Conservation (phyloP, 345 rosid species). For the Citrus reticulata region DNA sequence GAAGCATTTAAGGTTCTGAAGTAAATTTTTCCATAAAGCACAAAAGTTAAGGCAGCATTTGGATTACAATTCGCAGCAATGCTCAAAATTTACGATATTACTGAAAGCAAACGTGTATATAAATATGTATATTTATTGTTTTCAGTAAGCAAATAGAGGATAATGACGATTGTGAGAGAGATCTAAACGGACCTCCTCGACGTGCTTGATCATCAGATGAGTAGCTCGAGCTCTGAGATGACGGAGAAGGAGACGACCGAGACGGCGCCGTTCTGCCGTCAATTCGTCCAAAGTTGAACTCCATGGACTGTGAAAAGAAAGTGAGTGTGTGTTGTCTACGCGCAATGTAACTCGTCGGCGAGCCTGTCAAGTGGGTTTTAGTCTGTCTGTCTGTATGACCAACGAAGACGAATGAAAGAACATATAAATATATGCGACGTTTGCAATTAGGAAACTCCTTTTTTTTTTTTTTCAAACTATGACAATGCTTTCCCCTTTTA, state of each 20-base stretch:
- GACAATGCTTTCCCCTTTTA: no score
- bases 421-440: neutral
- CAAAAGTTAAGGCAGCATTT: neutral
- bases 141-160: conserved; percentile 8
- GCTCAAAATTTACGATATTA: neutral
- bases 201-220: conserved; percentile 19
- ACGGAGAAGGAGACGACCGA: conserved; percentile 1
- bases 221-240: conserved; percentile 10
- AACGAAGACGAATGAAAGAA: no score
- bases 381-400: no score
- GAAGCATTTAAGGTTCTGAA: neutral
- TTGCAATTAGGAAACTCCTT: neutral
- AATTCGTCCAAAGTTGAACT: conserved; percentile 38
- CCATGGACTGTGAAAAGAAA: conserved; percentile 18
- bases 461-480: no score
- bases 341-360: no score
- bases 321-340: neutral
- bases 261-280: conserved; percentile 19
- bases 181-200: conserved; percentile 20
- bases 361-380: neutral
- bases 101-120: neutral
- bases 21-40: no score
- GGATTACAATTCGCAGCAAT: neutral
- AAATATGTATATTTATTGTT: neutral
- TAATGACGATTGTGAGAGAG: neutral